Conservation (phyloP, 108 stramenopile genomes). For the Tribonema minus region DNA sequence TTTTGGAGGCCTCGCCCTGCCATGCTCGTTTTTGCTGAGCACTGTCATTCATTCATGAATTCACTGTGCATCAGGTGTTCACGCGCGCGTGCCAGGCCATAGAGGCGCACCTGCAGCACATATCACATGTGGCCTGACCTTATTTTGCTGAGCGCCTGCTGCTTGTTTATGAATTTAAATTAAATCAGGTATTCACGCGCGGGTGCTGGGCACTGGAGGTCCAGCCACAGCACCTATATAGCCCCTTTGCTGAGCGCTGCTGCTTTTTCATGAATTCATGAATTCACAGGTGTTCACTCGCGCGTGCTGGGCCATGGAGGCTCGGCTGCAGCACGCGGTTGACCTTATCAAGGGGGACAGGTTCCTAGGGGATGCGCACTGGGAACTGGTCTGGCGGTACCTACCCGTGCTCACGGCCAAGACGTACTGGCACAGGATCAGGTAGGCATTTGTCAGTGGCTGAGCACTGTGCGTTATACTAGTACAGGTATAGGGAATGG, state of each 20-base stretch:
- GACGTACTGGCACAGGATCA: constrained; percentile 36
- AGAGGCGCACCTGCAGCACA: constrained; percentile 27
- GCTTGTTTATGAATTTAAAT: too few species aligned
- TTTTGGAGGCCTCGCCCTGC: too few species aligned
- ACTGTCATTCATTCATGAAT: too few species aligned
- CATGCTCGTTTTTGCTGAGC: too few species aligned
- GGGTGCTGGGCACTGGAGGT: too few species aligned
- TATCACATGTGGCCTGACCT: too few species aligned
- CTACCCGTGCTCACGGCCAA: constrained; percentile 33
- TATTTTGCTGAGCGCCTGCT: too few species aligned
- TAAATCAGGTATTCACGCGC: too few species aligned
- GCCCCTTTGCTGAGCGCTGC: neutral
- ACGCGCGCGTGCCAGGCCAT: constrained; percentile 12
- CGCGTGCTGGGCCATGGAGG: constrained; percentile 29
- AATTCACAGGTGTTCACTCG: neutral
- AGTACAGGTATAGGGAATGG: neutral
- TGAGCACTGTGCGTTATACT: neutral
- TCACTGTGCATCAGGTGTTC: too few species aligned
- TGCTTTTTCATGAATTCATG: neutral
- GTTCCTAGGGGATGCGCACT: constrained; percentile 37
- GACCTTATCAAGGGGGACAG: constrained; percentile 30
- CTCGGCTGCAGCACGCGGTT: constrained; percentile 21
- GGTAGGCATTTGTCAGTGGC: neutral
- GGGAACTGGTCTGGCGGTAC: constrained; percentile 40
- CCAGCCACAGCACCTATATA: neutral